Conservation (phyloP, 2,329 filamentous ascomycete species). For the Hypomyces perniciosus region DNA sequence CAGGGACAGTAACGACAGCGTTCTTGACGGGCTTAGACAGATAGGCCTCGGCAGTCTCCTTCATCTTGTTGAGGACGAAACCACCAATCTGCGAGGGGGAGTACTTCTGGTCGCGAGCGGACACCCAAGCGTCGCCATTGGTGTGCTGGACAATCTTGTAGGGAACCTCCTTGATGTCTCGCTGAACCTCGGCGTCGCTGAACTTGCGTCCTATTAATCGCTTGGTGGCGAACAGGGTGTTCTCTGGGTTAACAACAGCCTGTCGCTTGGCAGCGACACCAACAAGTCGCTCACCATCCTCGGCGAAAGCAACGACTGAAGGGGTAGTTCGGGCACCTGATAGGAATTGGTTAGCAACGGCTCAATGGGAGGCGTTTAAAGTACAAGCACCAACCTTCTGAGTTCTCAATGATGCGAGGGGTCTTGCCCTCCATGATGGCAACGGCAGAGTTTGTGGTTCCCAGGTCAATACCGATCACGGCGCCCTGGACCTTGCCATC, state of each 20-base stretch:
- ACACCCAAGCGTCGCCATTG: constrained; percentile 95
- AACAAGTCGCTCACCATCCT: constrained; percentile 92
- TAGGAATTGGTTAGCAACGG: constrained; percentile 16
- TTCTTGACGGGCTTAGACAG: constrained; percentile 89
- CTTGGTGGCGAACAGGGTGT: constrained; percentile 97
- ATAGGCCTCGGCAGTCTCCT: constrained; percentile 94
- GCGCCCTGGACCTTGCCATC: constrained; percentile 82
- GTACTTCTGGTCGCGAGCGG: constrained; percentile 90
- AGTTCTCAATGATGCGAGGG: constrained; percentile 95
- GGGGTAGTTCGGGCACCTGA: constrained; percentile 41
- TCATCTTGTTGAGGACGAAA: constrained; percentile 97
- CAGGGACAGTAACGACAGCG: constrained; percentile 91
- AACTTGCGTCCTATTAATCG: constrained; percentile 98
- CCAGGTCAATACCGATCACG: constrained; percentile 97
- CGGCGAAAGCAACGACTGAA: constrained; percentile 90
- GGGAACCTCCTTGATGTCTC: constrained; percentile 93
- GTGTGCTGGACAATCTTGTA: constrained; percentile 98
- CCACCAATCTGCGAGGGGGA: constrained; percentile 98
- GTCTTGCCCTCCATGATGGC: constrained; percentile 96
- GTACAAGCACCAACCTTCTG: constrained; percentile 60
- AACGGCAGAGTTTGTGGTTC: constrained; percentile 96
- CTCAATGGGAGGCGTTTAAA: not conserved
- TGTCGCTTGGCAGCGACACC: constrained; percentile 98
- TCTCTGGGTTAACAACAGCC: constrained; percentile 96
- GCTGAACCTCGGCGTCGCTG: constrained; percentile 87